Evolutionary conservation across 2,329 filamentous ascomycete genomes (phyloP), one percentile per base, ranked within the genome.

Genomic region (Arthrocladium fulminans): DNA sequence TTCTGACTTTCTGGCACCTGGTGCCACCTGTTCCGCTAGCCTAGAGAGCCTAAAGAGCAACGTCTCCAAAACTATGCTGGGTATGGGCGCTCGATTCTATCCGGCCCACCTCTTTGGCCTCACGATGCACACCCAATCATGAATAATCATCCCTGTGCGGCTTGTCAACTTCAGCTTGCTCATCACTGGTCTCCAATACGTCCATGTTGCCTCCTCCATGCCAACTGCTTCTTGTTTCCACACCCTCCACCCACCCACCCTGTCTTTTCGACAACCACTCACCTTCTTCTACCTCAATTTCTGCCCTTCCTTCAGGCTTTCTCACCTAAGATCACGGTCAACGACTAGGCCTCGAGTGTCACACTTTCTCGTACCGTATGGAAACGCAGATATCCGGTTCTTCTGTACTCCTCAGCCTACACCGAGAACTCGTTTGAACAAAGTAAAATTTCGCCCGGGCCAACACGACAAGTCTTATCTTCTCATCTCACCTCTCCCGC

Each of bases 61-160:
- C 15, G 20, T 29, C 39, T 20, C 32, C 17, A 19, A n/a, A 37
- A 23, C 30, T 47, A 38, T 38, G 10, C 29, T 30, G 30, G 15
- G 15, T 24, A 30, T 23, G 23, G 40, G n/a, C 15, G 19, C 19
- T 27, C 9, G 22, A 34, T 24, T 45, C 29, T 37, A 13, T 40
- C 5, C 29, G 22, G 22, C 27, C 47, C 51, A 53, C 51, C 48
- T 48, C 39, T 24, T 51, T 47, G 35, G 51, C 50, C 52, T 51
- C 49, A 49, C 49, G 51, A 57, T 55, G 49, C 54, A 48, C 32
- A 54, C 56, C n/a, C 54, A 60, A 56, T 58, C 59, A 53, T 59
- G 51, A 49, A 41, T 46, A 34, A 8, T 48, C 48, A 47, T 54
- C 56, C 51, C 48, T 53, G 53, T 54, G 58, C 50, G 51, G 42